phyloP scores from a whole-genome alignment of 2,329 filamentous ascomycete species.

The Colletotrichum cordylinicola region DNA sequence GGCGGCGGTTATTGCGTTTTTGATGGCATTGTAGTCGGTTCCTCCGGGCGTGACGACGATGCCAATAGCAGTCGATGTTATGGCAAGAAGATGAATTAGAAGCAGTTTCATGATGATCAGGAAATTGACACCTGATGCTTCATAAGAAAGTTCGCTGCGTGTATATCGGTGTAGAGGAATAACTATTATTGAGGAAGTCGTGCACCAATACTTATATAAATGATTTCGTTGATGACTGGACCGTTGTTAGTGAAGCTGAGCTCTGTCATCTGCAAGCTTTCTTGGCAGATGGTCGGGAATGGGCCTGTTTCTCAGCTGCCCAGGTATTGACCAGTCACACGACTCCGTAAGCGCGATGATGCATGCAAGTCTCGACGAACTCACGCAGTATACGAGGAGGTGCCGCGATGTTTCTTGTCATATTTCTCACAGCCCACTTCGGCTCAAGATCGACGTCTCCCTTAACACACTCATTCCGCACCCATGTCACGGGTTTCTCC shows the following conservation, averaged over 20 bases:
- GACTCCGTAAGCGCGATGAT: neutral
- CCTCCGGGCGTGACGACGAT: neutral
- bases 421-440: neutral
- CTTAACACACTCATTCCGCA: neutral
- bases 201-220: neutral
- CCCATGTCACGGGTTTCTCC: too few relatives aligned
- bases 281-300: neutral
- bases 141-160: neutral
- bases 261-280: neutral
- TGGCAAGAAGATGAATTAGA: fast-evolving
- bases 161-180: neutral
- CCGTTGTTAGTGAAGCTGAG: neutral
- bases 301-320: neutral
- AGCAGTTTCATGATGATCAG: neutral
- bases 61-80: fast-evolving
- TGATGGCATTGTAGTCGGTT: neutral
- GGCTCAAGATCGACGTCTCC: neutral
- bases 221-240: neutral
- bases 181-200: fast-evolving
- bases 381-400: neutral
- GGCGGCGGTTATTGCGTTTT: neutral
- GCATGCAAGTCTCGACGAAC: neutral
- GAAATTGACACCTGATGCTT: too few relatives aligned
- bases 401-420: neutral
- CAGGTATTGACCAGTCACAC: neutral